Evolutionary conservation across 345 rosid genomes (phyloP), one percentile per base, ranked within the genome.

Genomic region (Boechera retrofracta): DNA sequence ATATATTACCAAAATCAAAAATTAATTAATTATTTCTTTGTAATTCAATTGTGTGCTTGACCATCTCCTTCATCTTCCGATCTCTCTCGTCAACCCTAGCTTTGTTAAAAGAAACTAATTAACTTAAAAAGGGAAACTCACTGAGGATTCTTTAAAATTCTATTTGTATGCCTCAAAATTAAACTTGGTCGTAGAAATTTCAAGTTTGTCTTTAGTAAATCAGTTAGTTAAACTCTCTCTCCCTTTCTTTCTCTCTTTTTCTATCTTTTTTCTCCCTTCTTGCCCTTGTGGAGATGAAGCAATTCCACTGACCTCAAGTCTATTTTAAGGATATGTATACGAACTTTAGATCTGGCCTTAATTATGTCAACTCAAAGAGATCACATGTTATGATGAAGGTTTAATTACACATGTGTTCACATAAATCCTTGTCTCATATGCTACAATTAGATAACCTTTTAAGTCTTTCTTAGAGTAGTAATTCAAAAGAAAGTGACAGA

Each of bases 341-440:
- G 58, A 57, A 39, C 31, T 67, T 67, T 58, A 67, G 71, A 67
- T 59, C 82, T 67, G 69, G 60, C 29, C 65, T 35, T 73, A 58
- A 59, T 60, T 61, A 72, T 71, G 73, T 61, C 51, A 79, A 73
- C 52, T 44, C 39, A 77, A 63, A 77, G 32, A 33, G 63, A 57
- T 58, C 55, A 33, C 35, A 18, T 32, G 7, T 49, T 48, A 36
- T 44, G 21, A 72, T 31, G 58, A 73, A 67, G 24, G 28, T 59
- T 67, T 66, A 2, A 69, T 18, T 47, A 65, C n/a, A 12, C 29
- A 64, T 55, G 15, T 70, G 41, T 52, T 39, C 44, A 38, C 53
- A n/a, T 45, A 26, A 58, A 58, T 49, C 41, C 2, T 41, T 47
- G 51, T 67, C 73, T 41, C 69, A 24, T 31, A 31, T 66, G 54